A percentile compares a stretch with the other conserved stretches of the same genome.
These are phyloP conservation scores for Leishmania tropica DNA, from an alignment of 208 protist genomes.

Conservation along the genomic window DNA sequence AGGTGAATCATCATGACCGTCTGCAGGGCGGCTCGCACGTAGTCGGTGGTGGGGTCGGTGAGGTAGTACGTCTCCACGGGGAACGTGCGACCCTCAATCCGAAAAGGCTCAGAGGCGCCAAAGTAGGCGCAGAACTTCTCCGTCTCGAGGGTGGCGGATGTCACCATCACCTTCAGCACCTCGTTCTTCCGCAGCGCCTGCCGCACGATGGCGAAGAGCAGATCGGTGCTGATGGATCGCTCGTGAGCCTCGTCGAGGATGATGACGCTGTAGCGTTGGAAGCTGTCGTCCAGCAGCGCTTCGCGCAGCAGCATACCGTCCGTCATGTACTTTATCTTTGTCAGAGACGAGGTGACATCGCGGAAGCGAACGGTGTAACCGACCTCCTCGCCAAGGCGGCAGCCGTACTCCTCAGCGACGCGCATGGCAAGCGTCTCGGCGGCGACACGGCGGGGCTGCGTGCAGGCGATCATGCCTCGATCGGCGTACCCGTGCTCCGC, in stretches of 20 bases:
- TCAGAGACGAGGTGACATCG: conserved; percentile 95
- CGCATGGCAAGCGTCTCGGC: conserved; percentile 98
- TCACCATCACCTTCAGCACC: conserved; percentile 98
- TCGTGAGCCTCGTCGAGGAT: conserved; percentile 99
- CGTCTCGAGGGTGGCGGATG: conserved; percentile 98
- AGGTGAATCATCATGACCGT: conserved; percentile 99
- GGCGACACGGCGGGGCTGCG: conserved; percentile 99
- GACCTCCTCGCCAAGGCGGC: conserved; percentile 97
- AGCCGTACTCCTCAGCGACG: conserved; percentile 98
- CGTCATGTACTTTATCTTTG: conserved; percentile 99
- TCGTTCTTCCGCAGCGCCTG: conserved; percentile 85
- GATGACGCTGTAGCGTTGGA: conserved; percentile 97
- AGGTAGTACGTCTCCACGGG: conserved; percentile 98
- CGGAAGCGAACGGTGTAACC: conserved; percentile 99
- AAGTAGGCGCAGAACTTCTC: conserved; percentile 99
- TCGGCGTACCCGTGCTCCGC: conserved; percentile 89
- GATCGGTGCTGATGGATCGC: conserved; percentile 98
- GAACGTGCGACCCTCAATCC: conserved; percentile 98
- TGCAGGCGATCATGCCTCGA: conserved; percentile 91
- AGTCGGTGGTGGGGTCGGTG: conserved; percentile 94
- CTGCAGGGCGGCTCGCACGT: conserved; percentile 96
- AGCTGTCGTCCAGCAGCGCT: conserved; percentile 94
- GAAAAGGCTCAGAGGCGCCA: conserved; percentile 95
- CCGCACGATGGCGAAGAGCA: conserved; percentile 99
- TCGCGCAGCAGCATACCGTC: conserved; percentile 99